These are phyloP conservation scores for Endocladia muricata DNA, from an alignment of 31 red algal species.

Conservation along the genomic window DNA sequence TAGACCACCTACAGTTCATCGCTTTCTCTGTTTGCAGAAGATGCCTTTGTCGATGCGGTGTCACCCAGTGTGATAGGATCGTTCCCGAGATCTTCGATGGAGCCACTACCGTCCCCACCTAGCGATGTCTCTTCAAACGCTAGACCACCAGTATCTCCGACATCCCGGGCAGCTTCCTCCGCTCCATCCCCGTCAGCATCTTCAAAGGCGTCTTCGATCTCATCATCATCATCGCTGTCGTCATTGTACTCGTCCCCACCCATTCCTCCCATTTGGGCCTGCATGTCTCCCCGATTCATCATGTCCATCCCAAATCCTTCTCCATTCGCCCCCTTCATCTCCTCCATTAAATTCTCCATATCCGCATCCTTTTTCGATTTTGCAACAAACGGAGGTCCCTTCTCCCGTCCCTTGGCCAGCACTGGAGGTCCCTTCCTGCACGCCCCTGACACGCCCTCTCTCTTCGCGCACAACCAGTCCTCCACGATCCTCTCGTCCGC, in stretches of 20 bases:
- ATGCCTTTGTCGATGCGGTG: too few species aligned
- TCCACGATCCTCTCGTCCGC: background rate
- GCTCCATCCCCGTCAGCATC: background rate
- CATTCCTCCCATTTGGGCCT: background rate
- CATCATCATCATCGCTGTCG: conserved; percentile 29
- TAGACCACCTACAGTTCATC: too few species aligned
- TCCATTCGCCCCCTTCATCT: background rate
- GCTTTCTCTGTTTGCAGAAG: too few species aligned
- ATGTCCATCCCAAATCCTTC: background rate
- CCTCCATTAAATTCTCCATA: conserved; percentile 20
- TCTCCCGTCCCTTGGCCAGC: background rate
- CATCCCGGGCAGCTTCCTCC: too few species aligned
- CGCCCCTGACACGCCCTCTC: conserved; percentile 1
- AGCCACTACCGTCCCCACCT: too few species aligned
- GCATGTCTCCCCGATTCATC: background rate
- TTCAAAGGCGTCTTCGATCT: conserved; percentile 4
- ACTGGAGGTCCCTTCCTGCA: background rate
- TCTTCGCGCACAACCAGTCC: conserved; percentile 25
- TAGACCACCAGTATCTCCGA: too few species aligned
- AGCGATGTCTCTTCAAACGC: too few species aligned
- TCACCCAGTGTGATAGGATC: too few species aligned
- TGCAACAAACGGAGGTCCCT: conserved; percentile 16
- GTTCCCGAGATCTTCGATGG: too few species aligned
- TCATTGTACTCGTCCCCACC: too few species aligned
- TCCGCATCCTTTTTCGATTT: conserved; percentile 20